Evolutionary conservation across 75 land plant genomes (phyloP), one percentile per base, ranked within the genome.

Genomic region (Picea sitchensis): DNA sequence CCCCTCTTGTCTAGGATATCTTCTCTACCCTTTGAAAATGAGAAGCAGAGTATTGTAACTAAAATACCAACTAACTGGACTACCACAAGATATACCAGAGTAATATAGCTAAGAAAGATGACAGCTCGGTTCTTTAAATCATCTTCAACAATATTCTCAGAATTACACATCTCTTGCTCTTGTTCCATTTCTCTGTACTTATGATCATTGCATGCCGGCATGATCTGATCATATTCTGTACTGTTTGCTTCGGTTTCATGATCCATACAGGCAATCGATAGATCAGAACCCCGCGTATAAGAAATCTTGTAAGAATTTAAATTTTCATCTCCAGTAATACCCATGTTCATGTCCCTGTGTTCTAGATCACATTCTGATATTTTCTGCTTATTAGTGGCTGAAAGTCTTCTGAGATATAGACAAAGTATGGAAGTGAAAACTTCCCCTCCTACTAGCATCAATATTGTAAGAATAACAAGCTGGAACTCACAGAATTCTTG

Each of bases 391-490:
- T 47, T 47, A 5, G 51, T 47, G 51, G 51, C 6, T 6, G 51
- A 79, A 75, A 77, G 65, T 58, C 47, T 80, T 13, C 7, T 60
- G 0, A 88, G 68, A 18, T 65, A 75, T 12, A 88, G 80, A 4
- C 61, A 82, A 36, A 90, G 67, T 56, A 86, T 80, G 61, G 98
- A 95, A 3, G 83, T 84, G 80, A 96, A 88, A 38, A 89, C 88
- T 36, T 90, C 91, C 3, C 92, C 90, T 0, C 98, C 98, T 0
- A 88, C 2, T 0, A 90, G 65, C 96, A 94, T 94, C 60, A 94
- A 68, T 47, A 88, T 9, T 41, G 85, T 88, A 47, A 47, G 6
- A 47, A 7, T 47, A 47, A 5, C 51, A 7, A 47, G 51, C 51
- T 47, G 51, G 51, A 5, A 47, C 51, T 5, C 51, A 47, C 8